Evolutionary conservation across 805 yeast genomes (phyloP).

Genomic region (Ogataea angusta): DNA sequence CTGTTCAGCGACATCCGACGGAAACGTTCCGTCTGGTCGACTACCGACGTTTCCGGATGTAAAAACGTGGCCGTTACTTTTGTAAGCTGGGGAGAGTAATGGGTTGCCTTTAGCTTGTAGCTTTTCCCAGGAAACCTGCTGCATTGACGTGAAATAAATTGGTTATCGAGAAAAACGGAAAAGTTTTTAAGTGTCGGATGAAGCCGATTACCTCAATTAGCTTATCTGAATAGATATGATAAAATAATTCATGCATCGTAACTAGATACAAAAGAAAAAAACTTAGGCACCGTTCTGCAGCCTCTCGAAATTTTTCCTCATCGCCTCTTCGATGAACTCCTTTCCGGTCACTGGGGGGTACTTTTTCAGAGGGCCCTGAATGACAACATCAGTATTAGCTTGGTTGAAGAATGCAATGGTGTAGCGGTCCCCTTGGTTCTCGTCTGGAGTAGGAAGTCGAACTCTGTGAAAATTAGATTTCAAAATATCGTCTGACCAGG

Average conservation of each 20-base stretch:
- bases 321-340: constrained; percentile 34
- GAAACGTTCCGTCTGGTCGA: constrained; percentile 27
- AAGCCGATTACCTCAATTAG: no score
- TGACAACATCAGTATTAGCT: constrained; percentile 33
- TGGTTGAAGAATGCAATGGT: constrained; percentile 37
- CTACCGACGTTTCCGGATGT: constrained; percentile 49
- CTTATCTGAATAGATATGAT: no score
- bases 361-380: constrained; percentile 29
- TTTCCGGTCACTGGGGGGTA: constrained; percentile 31
- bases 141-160: background rate
- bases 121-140: constrained; percentile 30
- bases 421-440: constrained; percentile 31
- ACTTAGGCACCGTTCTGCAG: constrained; percentile 1
- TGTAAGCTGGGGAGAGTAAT: constrained; percentile 40
- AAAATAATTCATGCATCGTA: no score
- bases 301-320: constrained; percentile 31
- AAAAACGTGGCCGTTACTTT: constrained; percentile 40
- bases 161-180: no score
- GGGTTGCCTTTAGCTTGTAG: constrained; percentile 29
- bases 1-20: constrained; percentile 43
- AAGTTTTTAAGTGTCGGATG: no score
- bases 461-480: constrained; percentile 38
- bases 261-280: no score
- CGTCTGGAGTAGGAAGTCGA: constrained; percentile 28
- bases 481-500: constrained; percentile 35